Evolutionary conservation across 2,329 filamentous ascomycete genomes (phyloP).

Genomic region (Triangularia setosa): DNA sequence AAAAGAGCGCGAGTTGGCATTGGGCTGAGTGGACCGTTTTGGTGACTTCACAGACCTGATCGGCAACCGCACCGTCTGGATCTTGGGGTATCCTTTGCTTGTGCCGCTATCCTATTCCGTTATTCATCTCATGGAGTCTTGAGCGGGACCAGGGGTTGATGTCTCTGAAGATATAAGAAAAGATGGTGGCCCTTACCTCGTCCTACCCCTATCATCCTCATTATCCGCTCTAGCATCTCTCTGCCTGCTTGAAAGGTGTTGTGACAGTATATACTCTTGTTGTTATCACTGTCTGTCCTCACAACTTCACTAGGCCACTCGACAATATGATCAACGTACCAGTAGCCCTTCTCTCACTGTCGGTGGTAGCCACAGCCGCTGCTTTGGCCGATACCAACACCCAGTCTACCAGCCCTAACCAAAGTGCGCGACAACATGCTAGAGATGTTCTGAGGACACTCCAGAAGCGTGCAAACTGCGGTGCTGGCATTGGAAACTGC

Average conservation of each 20-base stretch:
- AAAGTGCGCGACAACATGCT: not conserved
- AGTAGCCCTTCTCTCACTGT: not conserved
- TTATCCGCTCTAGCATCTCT: not conserved
- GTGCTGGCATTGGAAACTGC: constrained; percentile 12
- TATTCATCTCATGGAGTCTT: not conserved
- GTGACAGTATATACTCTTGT: not conserved
- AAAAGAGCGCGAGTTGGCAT: not conserved
- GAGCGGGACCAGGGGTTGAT: not conserved
- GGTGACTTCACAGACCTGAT: not conserved
- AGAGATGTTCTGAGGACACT: not conserved
- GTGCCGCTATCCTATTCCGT: not conserved
- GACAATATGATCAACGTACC: not conserved
- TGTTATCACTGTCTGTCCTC: not conserved
- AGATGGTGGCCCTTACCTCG: not conserved
- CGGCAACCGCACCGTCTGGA: not conserved
- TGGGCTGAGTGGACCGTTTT: not conserved
- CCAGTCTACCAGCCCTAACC: not conserved
- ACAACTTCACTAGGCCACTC: not conserved
- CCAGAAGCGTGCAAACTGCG: constrained; percentile 14
- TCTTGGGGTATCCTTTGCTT: not conserved
- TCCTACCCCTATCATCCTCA: not conserved
- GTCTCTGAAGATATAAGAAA: not conserved
- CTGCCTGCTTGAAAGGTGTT: not conserved
- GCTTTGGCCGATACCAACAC: not conserved
- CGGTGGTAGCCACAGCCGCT: not conserved